Evolutionary conservation across 352 stramenopile species (phyloP).

Genomic region (Phytophthora uliginosa): DNA sequence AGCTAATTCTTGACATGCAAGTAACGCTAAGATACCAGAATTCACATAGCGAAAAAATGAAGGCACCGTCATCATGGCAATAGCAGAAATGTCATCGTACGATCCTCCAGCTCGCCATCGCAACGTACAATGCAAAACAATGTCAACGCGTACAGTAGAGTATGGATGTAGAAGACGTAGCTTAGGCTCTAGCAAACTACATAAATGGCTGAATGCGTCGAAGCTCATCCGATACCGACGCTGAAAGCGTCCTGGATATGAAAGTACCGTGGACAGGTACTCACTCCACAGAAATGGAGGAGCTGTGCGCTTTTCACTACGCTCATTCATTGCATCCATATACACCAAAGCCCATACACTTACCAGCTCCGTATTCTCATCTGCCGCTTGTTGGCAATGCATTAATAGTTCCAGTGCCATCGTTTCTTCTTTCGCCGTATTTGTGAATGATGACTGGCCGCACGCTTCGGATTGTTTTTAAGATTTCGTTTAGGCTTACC

Average conservation of each 20-base stretch:
- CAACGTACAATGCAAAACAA: background rate
- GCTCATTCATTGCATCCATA: background rate
- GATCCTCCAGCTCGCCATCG: background rate
- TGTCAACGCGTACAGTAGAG: background rate
- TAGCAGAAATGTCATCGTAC: background rate
- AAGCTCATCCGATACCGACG: background rate
- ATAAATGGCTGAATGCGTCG: background rate
- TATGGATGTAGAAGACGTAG: background rate
- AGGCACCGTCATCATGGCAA: background rate
- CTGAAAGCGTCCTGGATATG: background rate
- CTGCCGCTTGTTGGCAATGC: background rate
- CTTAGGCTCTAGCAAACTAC: background rate
- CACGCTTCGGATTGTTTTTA: too few relatives aligned
- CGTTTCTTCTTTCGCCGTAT: too few relatives aligned
- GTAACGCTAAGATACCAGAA: background rate
- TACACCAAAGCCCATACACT: background rate
- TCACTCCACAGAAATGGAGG: background rate
- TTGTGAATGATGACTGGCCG: too few relatives aligned
- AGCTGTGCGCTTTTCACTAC: background rate
- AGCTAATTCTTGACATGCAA: background rate
- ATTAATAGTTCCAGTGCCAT: background rate
- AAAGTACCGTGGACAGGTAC: background rate
- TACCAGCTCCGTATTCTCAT: background rate
- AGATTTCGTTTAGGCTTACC: too few relatives aligned
- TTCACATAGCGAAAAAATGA: background rate